A percentile compares a stretch with the other conserved stretches of the same genome.
Evolutionary conservation across 305 asterid species (phyloP).

Genomic region (Withania somnifera): DNA sequence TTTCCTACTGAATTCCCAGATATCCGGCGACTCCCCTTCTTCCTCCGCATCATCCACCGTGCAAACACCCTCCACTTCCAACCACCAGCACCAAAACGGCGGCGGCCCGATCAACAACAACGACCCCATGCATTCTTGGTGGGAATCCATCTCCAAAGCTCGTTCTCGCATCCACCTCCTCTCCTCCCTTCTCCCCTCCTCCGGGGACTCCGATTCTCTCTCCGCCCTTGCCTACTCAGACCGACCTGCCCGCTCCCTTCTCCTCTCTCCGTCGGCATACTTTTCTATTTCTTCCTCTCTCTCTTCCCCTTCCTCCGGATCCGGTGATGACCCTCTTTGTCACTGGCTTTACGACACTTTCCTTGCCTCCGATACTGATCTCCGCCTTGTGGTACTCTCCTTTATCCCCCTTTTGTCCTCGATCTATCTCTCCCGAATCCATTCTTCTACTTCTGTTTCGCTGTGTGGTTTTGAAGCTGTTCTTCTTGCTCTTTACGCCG

Average conservation of each 20-base stretch:
- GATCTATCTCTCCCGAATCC: conserved; percentile 62
- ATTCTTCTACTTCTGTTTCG: conserved; percentile 32
- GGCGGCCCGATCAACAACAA: conserved; percentile 14
- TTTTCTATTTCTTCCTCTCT: conserved; percentile 45
- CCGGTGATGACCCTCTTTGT: conserved; percentile 71
- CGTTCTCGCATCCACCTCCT: conserved; percentile 79
- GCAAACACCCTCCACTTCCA: conserved; percentile 18
- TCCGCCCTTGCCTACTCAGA: conserved; percentile 81
- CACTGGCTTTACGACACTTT: conserved; percentile 95
- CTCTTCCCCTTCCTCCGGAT: conserved; percentile 50
- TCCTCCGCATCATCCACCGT: conserved; percentile 58
- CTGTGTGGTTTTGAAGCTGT: conserved; percentile 94
- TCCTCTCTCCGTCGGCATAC: conserved; percentile 70
- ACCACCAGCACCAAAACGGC: conserved; percentile 26
- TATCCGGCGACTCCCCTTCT: conserved; percentile 62
- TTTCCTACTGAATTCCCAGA: conserved; percentile 26
- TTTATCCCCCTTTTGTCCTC: conserved; percentile 56
- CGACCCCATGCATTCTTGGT: conserved; percentile 88
- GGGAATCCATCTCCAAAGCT: conserved; percentile 91
- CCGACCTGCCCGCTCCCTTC: conserved; percentile 87
- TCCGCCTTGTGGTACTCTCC: conserved; percentile 77
- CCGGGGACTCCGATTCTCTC: conserved; percentile 19
- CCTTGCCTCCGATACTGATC: conserved; percentile 62
- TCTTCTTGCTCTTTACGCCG: conserved; percentile 56
- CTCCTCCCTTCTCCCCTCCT: conserved; percentile 43